Evolutionary conservation across 495 filamentous ascomycete genomes (phyloP).

Genomic region (Penicillium paradoxum): DNA sequence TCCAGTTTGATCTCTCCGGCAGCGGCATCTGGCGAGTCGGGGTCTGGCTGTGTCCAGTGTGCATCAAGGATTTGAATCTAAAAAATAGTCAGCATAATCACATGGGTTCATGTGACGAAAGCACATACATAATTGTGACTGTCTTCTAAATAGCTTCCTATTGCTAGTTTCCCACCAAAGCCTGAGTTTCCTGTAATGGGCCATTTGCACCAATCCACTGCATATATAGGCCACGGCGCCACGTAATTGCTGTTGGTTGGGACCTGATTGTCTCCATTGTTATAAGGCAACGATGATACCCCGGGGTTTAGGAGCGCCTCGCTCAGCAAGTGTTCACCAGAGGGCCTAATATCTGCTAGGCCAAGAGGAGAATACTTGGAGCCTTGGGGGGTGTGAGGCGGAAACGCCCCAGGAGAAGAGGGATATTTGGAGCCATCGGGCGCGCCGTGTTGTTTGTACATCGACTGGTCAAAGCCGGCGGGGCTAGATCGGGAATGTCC

Average conservation of each 20-base stretch:
- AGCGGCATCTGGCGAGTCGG: slow-evolving; percentile 58
- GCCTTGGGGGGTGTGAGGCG: slow-evolving; percentile 63
- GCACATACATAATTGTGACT: slow-evolving; percentile 87
- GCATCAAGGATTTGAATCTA: slow-evolving; percentile 98
- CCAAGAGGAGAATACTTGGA: slow-evolving; percentile 80
- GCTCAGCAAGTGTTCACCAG: slow-evolving; percentile 68
- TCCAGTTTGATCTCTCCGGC: slow-evolving; percentile 76
- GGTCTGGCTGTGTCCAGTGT: slow-evolving; percentile 61
- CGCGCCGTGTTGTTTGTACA: slow-evolving; percentile 66
- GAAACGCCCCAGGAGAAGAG: slow-evolving; percentile 63
- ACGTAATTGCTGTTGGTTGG: slow-evolving; percentile 82
- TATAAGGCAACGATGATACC: slow-evolving; percentile 26
- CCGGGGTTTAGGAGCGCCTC: slow-evolving; percentile 51
- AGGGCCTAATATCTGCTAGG: slow-evolving; percentile 81
- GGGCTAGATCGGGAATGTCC: slow-evolving; percentile 82
- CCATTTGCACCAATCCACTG: slow-evolving; percentile 99
- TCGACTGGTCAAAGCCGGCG: slow-evolving; percentile 64
- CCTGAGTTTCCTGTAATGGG: slow-evolving; percentile 60
- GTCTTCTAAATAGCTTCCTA: slow-evolving; percentile 96
- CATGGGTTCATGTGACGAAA: neutral
- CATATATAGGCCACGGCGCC: slow-evolving; percentile 91
- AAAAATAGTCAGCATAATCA: slow-evolving; percentile 12
- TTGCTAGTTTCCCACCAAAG: slow-evolving; percentile 82
- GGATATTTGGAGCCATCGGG: slow-evolving; percentile 64
- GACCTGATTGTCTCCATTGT: slow-evolving; percentile 42